These are phyloP conservation scores for Tricholoma flavovirens DNA, from an alignment of 768 basidiomycete species.

Conservation along the genomic window DNA sequence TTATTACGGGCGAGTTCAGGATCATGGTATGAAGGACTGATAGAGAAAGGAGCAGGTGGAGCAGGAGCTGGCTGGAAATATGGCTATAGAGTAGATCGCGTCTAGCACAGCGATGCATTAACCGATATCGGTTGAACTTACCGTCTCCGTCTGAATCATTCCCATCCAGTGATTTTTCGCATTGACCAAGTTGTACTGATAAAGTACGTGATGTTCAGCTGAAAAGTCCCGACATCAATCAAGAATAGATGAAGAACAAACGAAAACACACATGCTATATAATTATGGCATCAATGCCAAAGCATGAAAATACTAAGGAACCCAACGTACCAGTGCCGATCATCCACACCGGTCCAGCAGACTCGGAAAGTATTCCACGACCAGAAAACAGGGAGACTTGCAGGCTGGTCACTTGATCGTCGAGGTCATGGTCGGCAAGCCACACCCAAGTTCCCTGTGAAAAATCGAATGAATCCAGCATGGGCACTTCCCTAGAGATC, in stretches of 20 bases:
- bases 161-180: slow-evolving; percentile 68
- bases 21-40: slow-evolving; percentile 43
- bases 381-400: slow-evolving; percentile 59
- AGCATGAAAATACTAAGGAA: not conserved
- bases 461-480: not conserved
- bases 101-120: not conserved
- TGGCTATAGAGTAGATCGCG: slow-evolving; percentile 35
- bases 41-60: slow-evolving; percentile 50
- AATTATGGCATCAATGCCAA: not conserved
- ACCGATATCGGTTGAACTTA: slow-evolving; percentile 24
- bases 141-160: slow-evolving; percentile 72
- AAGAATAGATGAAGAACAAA: not conserved
- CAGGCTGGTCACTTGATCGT: slow-evolving; percentile 34
- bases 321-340: slow-evolving; percentile 56
- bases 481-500: not conserved
- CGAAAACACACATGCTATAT: slow-evolving; percentile 18
- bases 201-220: slow-evolving; percentile 67
- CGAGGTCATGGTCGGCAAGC: slow-evolving; percentile 77
- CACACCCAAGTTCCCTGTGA: slow-evolving; percentile 70
- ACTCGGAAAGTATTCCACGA: slow-evolving; percentile 70
- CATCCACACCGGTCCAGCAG: slow-evolving; percentile 75
- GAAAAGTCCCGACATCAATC: slow-evolving; percentile 2
- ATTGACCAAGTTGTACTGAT: slow-evolving; percentile 61
- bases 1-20: slow-evolving; percentile 37
- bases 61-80: slow-evolving; percentile 62